Conservation (phyloP, 352 stramenopile genomes). For the Phytophthora megakarya region DNA sequence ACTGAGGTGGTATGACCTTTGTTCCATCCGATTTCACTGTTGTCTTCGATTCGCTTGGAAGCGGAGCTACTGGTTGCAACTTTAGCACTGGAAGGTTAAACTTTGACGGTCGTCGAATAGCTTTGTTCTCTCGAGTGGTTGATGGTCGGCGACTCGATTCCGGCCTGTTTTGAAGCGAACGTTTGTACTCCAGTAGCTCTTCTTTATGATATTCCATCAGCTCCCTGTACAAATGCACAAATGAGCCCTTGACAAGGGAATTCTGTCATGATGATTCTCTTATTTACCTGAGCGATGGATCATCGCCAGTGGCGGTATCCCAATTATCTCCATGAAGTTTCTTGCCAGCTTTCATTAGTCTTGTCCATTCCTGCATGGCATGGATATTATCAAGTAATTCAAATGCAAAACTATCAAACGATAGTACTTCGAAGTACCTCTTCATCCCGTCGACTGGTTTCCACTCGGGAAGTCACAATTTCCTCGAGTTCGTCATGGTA, state of each 20-base stretch:
- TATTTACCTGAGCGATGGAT: constrained; percentile 48
- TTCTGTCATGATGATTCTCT: background rate
- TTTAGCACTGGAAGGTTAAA: constrained; percentile 27
- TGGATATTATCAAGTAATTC: too few relatives aligned
- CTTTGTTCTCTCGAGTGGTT: constrained; percentile 17
- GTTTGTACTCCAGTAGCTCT: constrained; percentile 70
- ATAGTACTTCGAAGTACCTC: too few relatives aligned
- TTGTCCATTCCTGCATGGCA: constrained; percentile 56
- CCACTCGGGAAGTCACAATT: constrained; percentile 58
- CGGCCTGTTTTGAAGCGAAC: constrained; percentile 21
- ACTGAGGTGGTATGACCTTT: constrained; percentile 46
- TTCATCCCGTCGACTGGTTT: constrained; percentile 54
- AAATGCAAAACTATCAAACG: too few relatives aligned
- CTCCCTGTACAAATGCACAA: constrained; percentile 33
- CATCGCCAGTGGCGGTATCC: constrained; percentile 41
- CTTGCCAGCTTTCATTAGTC: constrained; percentile 66
- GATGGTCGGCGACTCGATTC: constrained; percentile 15
- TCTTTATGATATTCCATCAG: constrained; percentile 78
- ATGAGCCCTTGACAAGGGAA: background rate
- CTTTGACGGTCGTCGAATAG: constrained; percentile 20
- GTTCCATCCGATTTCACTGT: constrained; percentile 8
- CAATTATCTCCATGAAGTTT: constrained; percentile 72
- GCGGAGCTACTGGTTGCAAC: constrained; percentile 26
- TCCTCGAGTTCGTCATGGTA: constrained; percentile 71
- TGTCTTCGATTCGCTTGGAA: constrained; percentile 13